phyloP scores from a whole-genome alignment of 495 filamentous ascomycete genomes.

The Aspergillus steynii region DNA sequence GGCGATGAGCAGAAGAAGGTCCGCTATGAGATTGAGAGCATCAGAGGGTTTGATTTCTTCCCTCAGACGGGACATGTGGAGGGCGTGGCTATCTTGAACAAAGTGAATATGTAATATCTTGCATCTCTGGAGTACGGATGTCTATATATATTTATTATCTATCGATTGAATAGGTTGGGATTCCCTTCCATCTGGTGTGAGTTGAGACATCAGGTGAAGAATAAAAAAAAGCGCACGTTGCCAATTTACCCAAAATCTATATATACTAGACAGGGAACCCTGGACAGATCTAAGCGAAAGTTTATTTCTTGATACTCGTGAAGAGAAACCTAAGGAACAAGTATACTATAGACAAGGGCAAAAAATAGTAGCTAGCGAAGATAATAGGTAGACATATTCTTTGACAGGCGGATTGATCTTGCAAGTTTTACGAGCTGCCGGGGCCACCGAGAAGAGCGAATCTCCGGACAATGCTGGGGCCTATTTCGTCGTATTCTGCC shows the following conservation, averaged over 20 bases:
- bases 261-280: background rate
- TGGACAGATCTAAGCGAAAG: background rate
- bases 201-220: no score
- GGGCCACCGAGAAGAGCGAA: slow-evolving; percentile 94
- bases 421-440: slow-evolving; percentile 54
- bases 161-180: no score
- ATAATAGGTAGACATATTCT: slow-evolving; percentile 16
- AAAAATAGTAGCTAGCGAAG: slow-evolving; percentile 28
- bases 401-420: slow-evolving; percentile 20
- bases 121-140: no score
- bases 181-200: no score
- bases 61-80: slow-evolving; percentile 97
- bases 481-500: slow-evolving; percentile 92
- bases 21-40: slow-evolving; percentile 85
- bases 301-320: background rate
- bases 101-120: slow-evolving; percentile 11
- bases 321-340: background rate
- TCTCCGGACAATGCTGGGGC: slow-evolving; percentile 90
- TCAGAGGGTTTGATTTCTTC: slow-evolving; percentile 96
- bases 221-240: background rate
- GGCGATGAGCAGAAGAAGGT: slow-evolving; percentile 54
- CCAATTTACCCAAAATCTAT: background rate
- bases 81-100: slow-evolving; percentile 78
- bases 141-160: no score
- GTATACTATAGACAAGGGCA: slow-evolving; percentile 4